phyloP scores from a whole-genome alignment of 768 basidiomycete genomes.

The Trametes sanguinea region DNA sequence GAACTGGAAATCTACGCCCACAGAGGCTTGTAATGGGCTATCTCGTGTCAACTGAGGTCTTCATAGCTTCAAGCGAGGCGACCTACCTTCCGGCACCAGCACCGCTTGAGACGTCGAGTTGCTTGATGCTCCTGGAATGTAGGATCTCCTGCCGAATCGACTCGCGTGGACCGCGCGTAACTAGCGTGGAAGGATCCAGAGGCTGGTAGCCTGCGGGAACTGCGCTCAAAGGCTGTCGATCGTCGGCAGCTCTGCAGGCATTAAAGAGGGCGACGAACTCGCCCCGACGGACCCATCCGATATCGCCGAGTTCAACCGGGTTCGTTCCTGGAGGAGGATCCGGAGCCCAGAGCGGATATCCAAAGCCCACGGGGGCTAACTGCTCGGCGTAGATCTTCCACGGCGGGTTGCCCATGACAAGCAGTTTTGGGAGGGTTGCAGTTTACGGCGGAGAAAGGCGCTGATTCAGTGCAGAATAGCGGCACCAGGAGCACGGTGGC shows the following conservation, averaged over 20 bases:
- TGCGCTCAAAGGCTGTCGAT: neutral
- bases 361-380: neutral
- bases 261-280: slow-evolving; percentile 14
- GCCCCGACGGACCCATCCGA: slow-evolving; percentile 8
- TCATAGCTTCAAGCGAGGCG: neutral
- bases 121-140: slow-evolving; percentile 2
- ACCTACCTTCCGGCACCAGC: neutral
- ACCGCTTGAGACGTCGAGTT: neutral
- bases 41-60: neutral
- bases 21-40: neutral
- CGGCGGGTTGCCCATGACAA: neutral
- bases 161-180: neutral
- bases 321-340: neutral
- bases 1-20: slow-evolving; percentile 6
- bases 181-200: neutral
- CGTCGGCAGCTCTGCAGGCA: neutral
- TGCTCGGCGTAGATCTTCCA: slow-evolving; percentile 9
- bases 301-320: slow-evolving; percentile 8
- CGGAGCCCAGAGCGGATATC: slow-evolving; percentile 1
- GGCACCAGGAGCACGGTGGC: too few species aligned
- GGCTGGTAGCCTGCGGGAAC: neutral
- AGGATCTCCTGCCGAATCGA: neutral
- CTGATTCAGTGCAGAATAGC: too few species aligned
- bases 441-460: too few species aligned
- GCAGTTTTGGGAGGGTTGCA: too few species aligned